These are phyloP conservation scores for Fagus crenata DNA, from an alignment of 306 rosid species.

Conservation along the genomic window DNA sequence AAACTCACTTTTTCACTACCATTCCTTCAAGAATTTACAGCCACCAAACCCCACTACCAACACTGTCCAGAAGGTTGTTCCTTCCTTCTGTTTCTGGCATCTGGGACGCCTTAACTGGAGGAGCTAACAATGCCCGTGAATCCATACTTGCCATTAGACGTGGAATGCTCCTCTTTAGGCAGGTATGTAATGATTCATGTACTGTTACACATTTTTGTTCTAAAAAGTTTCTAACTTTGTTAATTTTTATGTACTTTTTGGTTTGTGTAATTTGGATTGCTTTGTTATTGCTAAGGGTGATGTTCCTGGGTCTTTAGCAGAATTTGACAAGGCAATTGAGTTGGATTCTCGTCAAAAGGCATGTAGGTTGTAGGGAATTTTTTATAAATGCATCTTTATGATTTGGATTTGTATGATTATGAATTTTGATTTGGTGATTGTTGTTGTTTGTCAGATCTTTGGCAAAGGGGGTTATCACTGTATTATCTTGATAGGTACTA, in stretches of 20 bases:
- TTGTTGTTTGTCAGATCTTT: constrained; percentile 70
- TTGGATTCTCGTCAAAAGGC: constrained; percentile 94
- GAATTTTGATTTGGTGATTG: constrained; percentile 28
- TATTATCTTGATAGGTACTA: constrained; percentile 78
- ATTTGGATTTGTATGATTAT: constrained; percentile 24
- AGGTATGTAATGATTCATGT: constrained; percentile 33
- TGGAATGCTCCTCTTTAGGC: constrained; percentile 81
- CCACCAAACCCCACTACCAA: constrained; percentile 19
- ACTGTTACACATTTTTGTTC: not conserved
- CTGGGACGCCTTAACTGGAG: constrained; percentile 81
- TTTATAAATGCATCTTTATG: constrained; percentile 1
- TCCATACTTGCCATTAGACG: constrained; percentile 64
- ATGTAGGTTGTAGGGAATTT: constrained; percentile 50
- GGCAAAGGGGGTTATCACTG: constrained; percentile 93
- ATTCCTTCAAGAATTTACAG: constrained; percentile 22
- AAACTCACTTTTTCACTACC: constrained; percentile 30
- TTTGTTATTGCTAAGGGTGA: constrained; percentile 56
- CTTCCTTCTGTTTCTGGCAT: constrained; percentile 76
- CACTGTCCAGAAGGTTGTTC: constrained; percentile 58
- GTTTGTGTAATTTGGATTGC: not conserved
- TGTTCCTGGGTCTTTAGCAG: constrained; percentile 71
- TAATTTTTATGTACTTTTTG: not conserved
- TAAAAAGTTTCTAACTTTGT: no score
- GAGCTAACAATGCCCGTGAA: constrained; percentile 56
- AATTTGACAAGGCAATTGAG: constrained; percentile 76